Base-by-base conservation (phyloP, 2,329 filamentous ascomycete species). In the Penicillium griseofulvum region DNA sequence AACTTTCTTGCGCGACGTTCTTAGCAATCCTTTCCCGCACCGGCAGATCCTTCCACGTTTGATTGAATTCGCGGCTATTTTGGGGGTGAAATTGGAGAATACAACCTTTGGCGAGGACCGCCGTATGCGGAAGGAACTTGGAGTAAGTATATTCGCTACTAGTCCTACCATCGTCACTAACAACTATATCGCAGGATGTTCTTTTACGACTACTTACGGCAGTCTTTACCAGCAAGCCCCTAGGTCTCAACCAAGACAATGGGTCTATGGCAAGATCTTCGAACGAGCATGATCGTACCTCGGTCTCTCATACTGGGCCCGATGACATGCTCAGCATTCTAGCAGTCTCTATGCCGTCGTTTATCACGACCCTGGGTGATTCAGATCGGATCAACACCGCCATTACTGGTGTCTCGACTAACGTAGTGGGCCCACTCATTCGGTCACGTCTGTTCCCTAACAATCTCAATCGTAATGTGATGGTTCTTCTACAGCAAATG, bases 71-170 rank as follows among this genome's bases (percentile, higher is more conserved):
- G 89, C 91, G 0, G 89, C 90, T 1, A 89, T 96, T 37, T 78
- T 99, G 36, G 93, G 94, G 1, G 89, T 94, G 70, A 99, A 99
- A 78, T 89, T 97, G 47, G 92, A 97, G 71, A 97, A 99, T 65
- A 99, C 93, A 12, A 97, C 92, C 65, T 97, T 97, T 74, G 93
- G 93, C 33, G 93, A 97, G 75, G 90, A 97, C 74, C 83, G 87
- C 49, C 91, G 88, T 72, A 96, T 97, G 91, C 85, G 92, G 58
- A 85, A 89, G 69, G 93, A 97, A 57, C 79, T 97, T 17, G 90
- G 90, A 24, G 90, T 93, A 80, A 74, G 88, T 82, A 38, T 29
- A 36, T 39, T 28, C 2, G 6, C 19, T 28, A 19, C 39, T 45
- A 7, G 10, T 37, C 16, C 52, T 41, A 34, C 17, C 49, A 29